phyloP scores from a whole-genome alignment of 2,329 filamentous ascomycete species.

The Phyllosticta capitalensis region DNA sequence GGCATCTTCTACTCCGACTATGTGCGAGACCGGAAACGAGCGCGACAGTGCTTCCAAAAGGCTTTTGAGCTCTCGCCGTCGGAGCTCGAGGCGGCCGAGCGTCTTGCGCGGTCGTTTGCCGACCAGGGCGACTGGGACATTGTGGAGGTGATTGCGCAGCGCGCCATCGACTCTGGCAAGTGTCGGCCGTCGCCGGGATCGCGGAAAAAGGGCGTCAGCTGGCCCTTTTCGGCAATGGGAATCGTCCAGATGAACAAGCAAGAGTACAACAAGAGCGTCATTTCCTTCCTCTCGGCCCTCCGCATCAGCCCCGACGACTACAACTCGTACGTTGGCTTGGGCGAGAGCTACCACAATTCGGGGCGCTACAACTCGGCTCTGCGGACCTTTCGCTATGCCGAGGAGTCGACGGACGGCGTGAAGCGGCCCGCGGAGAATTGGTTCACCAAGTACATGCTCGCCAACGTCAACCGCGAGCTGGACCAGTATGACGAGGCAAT shows the following conservation, averaged over 20 bases:
- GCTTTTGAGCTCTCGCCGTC: slow-evolving; percentile 85
- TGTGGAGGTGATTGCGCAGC: slow-evolving; percentile 82
- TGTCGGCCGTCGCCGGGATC: slow-evolving; percentile 84
- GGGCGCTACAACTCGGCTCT: slow-evolving; percentile 90
- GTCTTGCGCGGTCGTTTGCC: slow-evolving; percentile 76
- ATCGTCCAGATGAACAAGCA: slow-evolving; percentile 93
- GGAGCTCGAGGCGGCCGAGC: slow-evolving; percentile 78
- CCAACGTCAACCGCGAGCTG: slow-evolving; percentile 85
- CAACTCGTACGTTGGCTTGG: slow-evolving; percentile 89
- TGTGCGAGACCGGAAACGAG: slow-evolving; percentile 73
- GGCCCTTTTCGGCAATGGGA: slow-evolving; percentile 89
- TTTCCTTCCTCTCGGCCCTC: slow-evolving; percentile 84
- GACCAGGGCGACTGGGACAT: slow-evolving; percentile 92
- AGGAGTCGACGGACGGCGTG: slow-evolving; percentile 57
- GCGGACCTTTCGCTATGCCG: slow-evolving; percentile 79
- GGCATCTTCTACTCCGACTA: slow-evolving; percentile 91
- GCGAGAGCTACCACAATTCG: slow-evolving; percentile 94
- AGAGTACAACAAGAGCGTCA: slow-evolving; percentile 78
- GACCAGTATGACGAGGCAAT: slow-evolving; percentile 85
- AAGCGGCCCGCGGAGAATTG: slow-evolving; percentile 61
- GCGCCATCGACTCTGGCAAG: slow-evolving; percentile 90
- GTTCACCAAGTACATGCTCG: slow-evolving; percentile 96
- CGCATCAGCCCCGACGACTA: slow-evolving; percentile 79
- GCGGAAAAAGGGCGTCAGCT: slow-evolving; percentile 85
- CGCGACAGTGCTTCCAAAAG: slow-evolving; percentile 90